phyloP scores from a whole-genome alignment of 1,284 basidiomycete species.

The Rhodotorula sp. region DNA sequence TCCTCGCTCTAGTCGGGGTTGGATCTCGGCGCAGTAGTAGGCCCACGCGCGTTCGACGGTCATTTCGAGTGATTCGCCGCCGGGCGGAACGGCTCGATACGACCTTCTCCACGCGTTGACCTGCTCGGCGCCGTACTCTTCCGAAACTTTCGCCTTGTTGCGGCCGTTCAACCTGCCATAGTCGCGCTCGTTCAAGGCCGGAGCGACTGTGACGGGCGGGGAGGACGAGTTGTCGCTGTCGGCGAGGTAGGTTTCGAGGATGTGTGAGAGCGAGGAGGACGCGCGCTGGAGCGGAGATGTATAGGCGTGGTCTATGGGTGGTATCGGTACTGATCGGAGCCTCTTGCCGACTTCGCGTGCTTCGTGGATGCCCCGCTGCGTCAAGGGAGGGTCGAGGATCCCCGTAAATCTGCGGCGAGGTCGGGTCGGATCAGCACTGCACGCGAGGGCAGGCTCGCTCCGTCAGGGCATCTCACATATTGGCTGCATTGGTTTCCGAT shows the following conservation, averaged over 20 bases:
- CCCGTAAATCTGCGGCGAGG: neutral
- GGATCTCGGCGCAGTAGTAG: conserved; percentile 15
- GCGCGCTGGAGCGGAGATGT: conserved; percentile 23
- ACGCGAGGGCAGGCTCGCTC: neutral
- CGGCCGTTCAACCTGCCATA: conserved; percentile 25
- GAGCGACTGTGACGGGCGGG: neutral
- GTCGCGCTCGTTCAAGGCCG: conserved; percentile 21
- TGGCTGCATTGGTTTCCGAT: conserved; percentile 13
- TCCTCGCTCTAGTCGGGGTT: neutral
- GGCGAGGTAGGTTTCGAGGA: conserved; percentile 6
- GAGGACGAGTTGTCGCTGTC: neutral
- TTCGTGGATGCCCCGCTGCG: conserved; percentile 1
- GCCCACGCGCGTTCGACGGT: conserved; percentile 8
- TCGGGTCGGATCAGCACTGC: too few relatives aligned
- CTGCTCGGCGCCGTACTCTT: conserved; percentile 18
- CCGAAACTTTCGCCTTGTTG: conserved; percentile 6
- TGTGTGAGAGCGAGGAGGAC: neutral
- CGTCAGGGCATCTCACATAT: neutral
- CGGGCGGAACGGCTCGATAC: conserved; percentile 7
- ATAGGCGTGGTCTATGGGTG: conserved; percentile 10
- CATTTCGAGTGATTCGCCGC: conserved; percentile 10
- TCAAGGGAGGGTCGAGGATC: conserved; percentile 1
- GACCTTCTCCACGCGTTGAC: conserved; percentile 17
- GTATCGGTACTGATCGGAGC: neutral
- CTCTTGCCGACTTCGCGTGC: neutral